These are phyloP conservation scores for Chrysoporthe deuterocubensis DNA, from an alignment of 2,329 filamentous ascomycete genomes.

Conservation along the genomic window DNA sequence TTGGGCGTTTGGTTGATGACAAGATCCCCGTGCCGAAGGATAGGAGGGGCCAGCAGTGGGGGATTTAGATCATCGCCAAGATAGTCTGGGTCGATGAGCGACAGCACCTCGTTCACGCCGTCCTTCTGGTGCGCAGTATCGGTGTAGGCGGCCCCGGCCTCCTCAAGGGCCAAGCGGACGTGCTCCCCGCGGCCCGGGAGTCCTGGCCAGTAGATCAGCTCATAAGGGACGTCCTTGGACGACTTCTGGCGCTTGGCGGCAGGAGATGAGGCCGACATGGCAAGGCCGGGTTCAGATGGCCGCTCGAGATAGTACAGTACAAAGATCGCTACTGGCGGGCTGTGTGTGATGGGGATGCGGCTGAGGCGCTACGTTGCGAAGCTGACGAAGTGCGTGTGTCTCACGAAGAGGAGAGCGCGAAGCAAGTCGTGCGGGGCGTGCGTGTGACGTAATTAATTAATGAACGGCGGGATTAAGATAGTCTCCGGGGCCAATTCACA, in stretches of 20 bases:
- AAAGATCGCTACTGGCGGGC: background rate
- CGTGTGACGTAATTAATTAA: background rate
- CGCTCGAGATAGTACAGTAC: background rate
- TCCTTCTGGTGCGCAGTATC: conserved; percentile 57
- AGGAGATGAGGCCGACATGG: conserved; percentile 23
- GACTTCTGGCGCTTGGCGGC: conserved; percentile 44
- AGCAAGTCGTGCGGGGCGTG: background rate
- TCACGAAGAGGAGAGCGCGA: background rate
- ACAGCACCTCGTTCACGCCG: conserved; percentile 56
- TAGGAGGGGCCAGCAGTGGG: conserved; percentile 68
- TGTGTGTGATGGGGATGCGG: background rate
- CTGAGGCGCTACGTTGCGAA: too few species aligned
- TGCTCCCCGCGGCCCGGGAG: conserved; percentile 77
- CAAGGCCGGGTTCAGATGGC: background rate
- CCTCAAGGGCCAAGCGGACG: conserved; percentile 74
- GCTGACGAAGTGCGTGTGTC: background rate
- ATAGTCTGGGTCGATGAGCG: conserved; percentile 50
- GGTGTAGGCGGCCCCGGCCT: conserved; percentile 65
- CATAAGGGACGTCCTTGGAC: conserved; percentile 55
- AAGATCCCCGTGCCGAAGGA: conserved; percentile 65
- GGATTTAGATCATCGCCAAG: conserved; percentile 61
- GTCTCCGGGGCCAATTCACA: background rate
- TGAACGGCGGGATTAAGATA: background rate
- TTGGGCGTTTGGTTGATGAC: conserved; percentile 72
- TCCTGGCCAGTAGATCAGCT: conserved; percentile 72